Evolutionary conservation across 129 eudicot genomes (phyloP), one percentile per base, ranked within the genome.

Genomic region (Artemisia annua): DNA sequence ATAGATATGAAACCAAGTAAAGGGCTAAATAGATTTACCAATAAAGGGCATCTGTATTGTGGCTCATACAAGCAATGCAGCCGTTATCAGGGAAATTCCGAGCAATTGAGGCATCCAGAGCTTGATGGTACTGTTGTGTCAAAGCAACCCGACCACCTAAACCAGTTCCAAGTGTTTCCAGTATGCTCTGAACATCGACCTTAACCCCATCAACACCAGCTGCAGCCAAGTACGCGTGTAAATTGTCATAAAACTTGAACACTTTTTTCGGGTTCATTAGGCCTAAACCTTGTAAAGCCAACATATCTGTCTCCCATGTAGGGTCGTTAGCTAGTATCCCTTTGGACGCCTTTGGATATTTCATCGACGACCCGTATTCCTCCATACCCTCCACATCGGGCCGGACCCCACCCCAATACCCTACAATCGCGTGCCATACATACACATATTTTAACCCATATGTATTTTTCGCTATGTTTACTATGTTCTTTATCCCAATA

Each of bases 171-270:
- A 90, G 87, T 7, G 96, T 90, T 84, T 90, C 96, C 80, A 90
- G 53, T 52, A 85, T 77, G 76, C 82, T 76, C 70, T 90, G 96
- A 75, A 81, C 96, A 52, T 90, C 96, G 39, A 87, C 96, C 76
- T 90, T 90, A 39, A 90, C 93, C 63, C 96, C 96, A 78, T 90
- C 96, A 19, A 90, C 79, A 66, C 96, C 96, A 26, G 90, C 92
- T 17, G 84, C 57, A 43, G 91, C 91, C 84, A 90, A 63, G 66
- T 90, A 90, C 44, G 59, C 28, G 57, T 90, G 96, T 78, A 87
- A 67, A 46, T 90, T 84, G 63, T 81, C 80, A 50, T 87, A 90
- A 57, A 90, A 87, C 58, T 81, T 85, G 83, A 76, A 85, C 69
- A 83, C 91, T 65, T 86, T 87, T 69, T 80, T 87, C 0, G 94